Percentiles rank a stretch among this genome's conserved stretches.
Evolutionary conservation across 106 monocot species (phyloP).

Genomic region (Ottelia alismoides): DNA sequence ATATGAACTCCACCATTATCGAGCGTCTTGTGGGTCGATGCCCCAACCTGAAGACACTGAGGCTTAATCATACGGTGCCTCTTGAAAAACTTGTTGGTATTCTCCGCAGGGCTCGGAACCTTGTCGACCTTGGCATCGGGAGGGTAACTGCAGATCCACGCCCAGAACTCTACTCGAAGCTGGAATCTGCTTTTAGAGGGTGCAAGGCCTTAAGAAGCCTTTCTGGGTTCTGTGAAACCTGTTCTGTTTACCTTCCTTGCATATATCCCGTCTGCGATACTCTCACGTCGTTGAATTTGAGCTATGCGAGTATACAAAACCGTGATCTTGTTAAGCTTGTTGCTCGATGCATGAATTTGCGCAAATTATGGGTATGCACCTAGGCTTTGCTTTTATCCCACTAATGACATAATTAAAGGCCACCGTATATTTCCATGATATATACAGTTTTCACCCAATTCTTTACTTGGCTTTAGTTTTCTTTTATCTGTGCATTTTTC

Average conservation of each 20-base stretch:
- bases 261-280: slow-evolving; percentile 46
- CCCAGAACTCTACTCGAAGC: slow-evolving; percentile 46
- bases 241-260: slow-evolving; percentile 46
- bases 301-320: slow-evolving; percentile 46
- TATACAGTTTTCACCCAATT: no score
- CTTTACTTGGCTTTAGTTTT: background rate
- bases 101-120: slow-evolving; percentile 39
- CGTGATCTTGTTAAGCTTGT: slow-evolving; percentile 54
- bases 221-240: slow-evolving; percentile 63
- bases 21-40: slow-evolving; percentile 58
- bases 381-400: no score
- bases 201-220: slow-evolving; percentile 47
- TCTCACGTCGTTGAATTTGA: slow-evolving; percentile 64
- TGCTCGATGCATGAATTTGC: slow-evolving; percentile 42
- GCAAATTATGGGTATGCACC: slow-evolving; percentile 56
- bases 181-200: slow-evolving; percentile 46
- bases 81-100: slow-evolving; percentile 46
- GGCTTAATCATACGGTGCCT: slow-evolving; percentile 56
- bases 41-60: slow-evolving; percentile 43
- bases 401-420: no score
- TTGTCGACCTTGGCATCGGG: slow-evolving; percentile 68
- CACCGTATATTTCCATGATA: no score
- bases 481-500: no score
- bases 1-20: slow-evolving; percentile 42
- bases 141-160: slow-evolving; percentile 29